Evolutionary conservation across 2,329 filamentous ascomycete species (phyloP), one percentile per base, ranked within the genome.

Genomic region (Talaromyces sp.): DNA sequence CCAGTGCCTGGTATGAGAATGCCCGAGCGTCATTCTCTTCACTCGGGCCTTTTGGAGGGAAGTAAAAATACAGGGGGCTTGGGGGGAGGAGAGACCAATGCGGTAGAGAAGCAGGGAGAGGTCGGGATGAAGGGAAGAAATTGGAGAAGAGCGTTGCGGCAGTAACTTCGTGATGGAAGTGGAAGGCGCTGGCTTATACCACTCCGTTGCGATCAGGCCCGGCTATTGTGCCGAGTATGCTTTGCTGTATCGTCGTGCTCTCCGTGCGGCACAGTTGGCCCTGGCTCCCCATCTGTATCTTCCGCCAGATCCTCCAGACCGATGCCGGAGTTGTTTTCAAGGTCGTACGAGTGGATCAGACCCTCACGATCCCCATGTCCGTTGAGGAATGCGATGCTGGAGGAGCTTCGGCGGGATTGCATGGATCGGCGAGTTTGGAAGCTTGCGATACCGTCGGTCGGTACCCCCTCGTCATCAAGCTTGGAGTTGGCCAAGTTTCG

Each of bases 341-440:
- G 86, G 64, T 97, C 93, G 65, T 96, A 97, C 10, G 86, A 88
- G 56, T 88, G 88, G 72, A 97, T 96, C 20, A 97, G 79, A 4
- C 90, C 90, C 60, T 92, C 87, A 49, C 90, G 83, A 63, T 94
- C 91, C 33, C 84, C 77, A 35, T 78, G 68, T 22, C 77, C 76
- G 48, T 76, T 83, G 55, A 82, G 81, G 52, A 80, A 84, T 66
- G 73, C 72, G 60, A 83, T 84, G 67, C 85, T 84, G 43, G 84
- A 80, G 65, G 85, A 86, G 66, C 84, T 94, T 60, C 94, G 82
- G 61, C 93, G 82, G 6, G 88, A 82, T 70, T 97, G 94, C 91
- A 99, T 97, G 68, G 90, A 96, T 60, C 91, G 84, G 54, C 95
- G 86, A 16, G 94, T 97, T 67, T 94, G 90, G 61, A 96, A 84